A percentile compares a stretch with the other conserved stretches of the same genome.
Evolutionary conservation across 805 yeast species (phyloP).

Genomic region (Candida bentonensis): DNA sequence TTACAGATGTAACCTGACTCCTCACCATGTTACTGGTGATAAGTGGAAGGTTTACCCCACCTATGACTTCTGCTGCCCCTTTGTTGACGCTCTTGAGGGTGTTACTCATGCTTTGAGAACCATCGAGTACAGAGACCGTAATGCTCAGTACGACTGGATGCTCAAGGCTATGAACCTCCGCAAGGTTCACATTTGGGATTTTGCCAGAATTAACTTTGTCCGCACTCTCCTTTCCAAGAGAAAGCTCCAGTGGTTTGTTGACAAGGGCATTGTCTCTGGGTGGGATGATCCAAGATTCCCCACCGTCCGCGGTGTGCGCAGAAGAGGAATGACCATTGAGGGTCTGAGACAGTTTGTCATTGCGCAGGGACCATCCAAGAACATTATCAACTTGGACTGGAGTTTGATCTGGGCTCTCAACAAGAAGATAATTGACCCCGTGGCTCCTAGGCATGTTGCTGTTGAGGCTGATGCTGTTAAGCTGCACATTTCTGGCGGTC

Average conservation of each 20-base stretch:
- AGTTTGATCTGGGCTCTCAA: slow-evolving; percentile 93
- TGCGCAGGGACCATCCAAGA: slow-evolving; percentile 95
- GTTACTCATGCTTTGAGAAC: slow-evolving; percentile 97
- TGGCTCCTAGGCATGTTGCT: slow-evolving; percentile 92
- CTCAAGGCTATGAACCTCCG: slow-evolving; percentile 66
- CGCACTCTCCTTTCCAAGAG: slow-evolving; percentile 93
- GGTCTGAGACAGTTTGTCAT: slow-evolving; percentile 89
- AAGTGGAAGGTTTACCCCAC: slow-evolving; percentile 96
- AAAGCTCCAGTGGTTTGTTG: slow-evolving; percentile 98
- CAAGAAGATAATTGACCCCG: slow-evolving; percentile 93
- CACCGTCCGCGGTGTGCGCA: slow-evolving; percentile 96
- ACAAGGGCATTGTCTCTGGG: slow-evolving; percentile 68
- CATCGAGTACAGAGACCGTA: slow-evolving; percentile 96
- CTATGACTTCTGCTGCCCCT: slow-evolving; percentile 96
- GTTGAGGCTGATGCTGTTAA: slow-evolving; percentile 50
- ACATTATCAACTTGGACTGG: slow-evolving; percentile 96
- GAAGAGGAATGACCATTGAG: slow-evolving; percentile 99
- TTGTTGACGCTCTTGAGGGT: slow-evolving; percentile 91
- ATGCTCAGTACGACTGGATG: slow-evolving; percentile 97
- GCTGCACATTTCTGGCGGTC: slow-evolving; percentile 51
- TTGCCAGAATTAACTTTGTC: slow-evolving; percentile 91
- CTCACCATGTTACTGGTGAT: slow-evolving; percentile 93
- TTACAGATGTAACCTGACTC: slow-evolving; percentile 92
- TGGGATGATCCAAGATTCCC: slow-evolving; percentile 99
- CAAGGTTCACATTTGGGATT: slow-evolving; percentile 95